Conservation (phyloP, 2,329 filamentous ascomycete species). For the Cercospora sesami region DNA sequence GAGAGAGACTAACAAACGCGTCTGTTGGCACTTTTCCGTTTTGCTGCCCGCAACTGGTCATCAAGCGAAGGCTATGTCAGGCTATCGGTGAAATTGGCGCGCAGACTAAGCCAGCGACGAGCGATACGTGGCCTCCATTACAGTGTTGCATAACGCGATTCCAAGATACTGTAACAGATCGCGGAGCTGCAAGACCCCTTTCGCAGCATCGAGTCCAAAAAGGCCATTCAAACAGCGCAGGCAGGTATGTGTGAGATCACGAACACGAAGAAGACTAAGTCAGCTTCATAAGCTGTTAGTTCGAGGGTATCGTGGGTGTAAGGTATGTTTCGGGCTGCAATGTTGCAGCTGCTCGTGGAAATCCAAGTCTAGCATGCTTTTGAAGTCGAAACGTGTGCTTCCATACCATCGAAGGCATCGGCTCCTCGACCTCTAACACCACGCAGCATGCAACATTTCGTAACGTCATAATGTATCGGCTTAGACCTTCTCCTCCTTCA, state of each 20-base stretch:
- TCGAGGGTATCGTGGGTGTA: conserved; percentile 14
- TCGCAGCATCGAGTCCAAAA: not conserved
- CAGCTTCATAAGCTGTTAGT: not conserved
- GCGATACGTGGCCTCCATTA: no score
- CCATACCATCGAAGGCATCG: conserved; percentile 6
- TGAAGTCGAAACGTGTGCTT: conserved; percentile 3
- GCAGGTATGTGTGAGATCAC: not conserved
- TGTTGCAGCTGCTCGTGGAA: conserved; percentile 4
- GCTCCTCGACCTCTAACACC: conserved; percentile 15
- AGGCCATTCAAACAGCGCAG: not conserved
- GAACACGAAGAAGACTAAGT: not conserved
- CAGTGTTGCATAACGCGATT: not conserved
- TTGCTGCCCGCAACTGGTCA: no score
- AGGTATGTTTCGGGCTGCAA: conserved; percentile 1
- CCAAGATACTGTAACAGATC: not conserved
- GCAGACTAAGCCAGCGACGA: no score
- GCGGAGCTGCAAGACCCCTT: not conserved
- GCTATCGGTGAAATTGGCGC: not conserved
- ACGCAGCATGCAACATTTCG: conserved; percentile 4
- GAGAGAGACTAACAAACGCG: not conserved
- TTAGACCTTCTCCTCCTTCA: conserved; percentile 89
- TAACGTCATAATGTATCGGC: not conserved
- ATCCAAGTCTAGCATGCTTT: conserved; percentile 25
- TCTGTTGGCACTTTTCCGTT: not conserved
- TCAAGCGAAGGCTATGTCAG: no score